Percentiles rank a stretch among this genome's conserved stretches.
These are phyloP conservation scores for Xylariales sp. DNA, from an alignment of 2,329 filamentous ascomycete species.

Conservation along the genomic window DNA sequence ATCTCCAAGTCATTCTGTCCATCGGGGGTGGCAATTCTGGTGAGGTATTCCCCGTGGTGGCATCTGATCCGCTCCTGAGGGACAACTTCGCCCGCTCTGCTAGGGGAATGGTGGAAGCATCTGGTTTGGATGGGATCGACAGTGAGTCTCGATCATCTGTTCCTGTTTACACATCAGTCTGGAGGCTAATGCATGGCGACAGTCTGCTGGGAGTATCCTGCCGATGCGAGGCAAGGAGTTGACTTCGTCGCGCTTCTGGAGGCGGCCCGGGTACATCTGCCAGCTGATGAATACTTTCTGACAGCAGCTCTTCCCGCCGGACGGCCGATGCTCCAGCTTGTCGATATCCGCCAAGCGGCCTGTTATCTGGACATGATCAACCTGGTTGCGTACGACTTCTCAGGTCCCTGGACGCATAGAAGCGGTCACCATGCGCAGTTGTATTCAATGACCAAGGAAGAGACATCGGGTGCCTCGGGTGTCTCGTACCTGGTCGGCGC, in stretches of 20 bases:
- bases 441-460: slow-evolving; percentile 54
- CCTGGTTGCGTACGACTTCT: slow-evolving; percentile 77
- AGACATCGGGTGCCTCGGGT: slow-evolving; percentile 61
- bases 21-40: slow-evolving; percentile 66
- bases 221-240: slow-evolving; percentile 58
- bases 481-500: slow-evolving; percentile 61
- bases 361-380: slow-evolving; percentile 71
- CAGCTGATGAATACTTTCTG: slow-evolving; percentile 62
- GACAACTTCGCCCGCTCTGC: slow-evolving; percentile 69
- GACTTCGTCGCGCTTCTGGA: slow-evolving; percentile 68
- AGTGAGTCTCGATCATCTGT: slow-evolving; percentile 52
- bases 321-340: slow-evolving; percentile 60
- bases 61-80: slow-evolving; percentile 52
- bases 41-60: slow-evolving; percentile 63
- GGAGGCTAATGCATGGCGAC: slow-evolving; percentile 6
- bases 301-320: slow-evolving; percentile 69
- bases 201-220: slow-evolving; percentile 82
- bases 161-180: background rate
- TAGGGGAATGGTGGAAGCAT: slow-evolving; percentile 62
- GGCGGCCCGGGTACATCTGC: slow-evolving; percentile 61
- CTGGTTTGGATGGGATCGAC: slow-evolving; percentile 70
- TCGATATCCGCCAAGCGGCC: slow-evolving; percentile 60
- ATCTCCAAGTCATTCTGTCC: slow-evolving; percentile 72
- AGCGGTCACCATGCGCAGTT: slow-evolving; percentile 75
- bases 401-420: slow-evolving; percentile 62